Conservation (phyloP, 2,329 filamentous ascomycete genomes). For the Fusarium brevicatenulatum region DNA sequence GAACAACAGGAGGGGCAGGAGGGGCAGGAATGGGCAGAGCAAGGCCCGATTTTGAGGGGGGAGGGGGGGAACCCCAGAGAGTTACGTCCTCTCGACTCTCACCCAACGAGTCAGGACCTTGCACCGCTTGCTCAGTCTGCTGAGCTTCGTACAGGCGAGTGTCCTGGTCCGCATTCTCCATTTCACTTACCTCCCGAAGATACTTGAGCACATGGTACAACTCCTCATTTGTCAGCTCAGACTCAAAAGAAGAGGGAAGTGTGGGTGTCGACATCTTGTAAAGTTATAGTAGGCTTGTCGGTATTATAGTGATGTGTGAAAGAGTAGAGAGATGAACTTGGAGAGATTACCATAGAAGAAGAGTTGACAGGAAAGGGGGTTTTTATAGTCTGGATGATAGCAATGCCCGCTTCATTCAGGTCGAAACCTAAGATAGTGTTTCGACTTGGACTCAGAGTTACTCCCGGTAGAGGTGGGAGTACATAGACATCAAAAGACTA, state of each 20-base stretch:
- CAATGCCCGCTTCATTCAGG: not conserved
- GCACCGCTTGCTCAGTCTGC: too few relatives aligned
- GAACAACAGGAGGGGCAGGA: too few relatives aligned
- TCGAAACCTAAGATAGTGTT: not conserved
- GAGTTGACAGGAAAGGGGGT: not conserved
- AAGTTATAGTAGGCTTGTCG: not conserved
- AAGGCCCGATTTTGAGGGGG: not conserved
- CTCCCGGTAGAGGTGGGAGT: not conserved
- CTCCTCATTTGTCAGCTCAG: not conserved
- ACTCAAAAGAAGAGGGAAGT: not conserved
- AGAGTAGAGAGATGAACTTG: not conserved
- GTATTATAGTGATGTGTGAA: not conserved
- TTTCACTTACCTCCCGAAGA: not conserved
- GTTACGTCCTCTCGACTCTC: not conserved
- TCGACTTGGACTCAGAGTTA: not conserved
- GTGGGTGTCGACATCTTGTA: not conserved
- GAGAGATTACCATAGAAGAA: not conserved
- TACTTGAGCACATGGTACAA: rapidly evolving
- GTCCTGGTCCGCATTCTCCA: not conserved
- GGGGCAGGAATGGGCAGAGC: not conserved
- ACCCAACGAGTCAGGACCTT: too few relatives aligned
- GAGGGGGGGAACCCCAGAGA: not conserved
- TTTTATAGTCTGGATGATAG: not conserved
- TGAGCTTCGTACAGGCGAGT: too few relatives aligned
- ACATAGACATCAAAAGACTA: too few relatives aligned